Evolutionary conservation across 495 filamentous ascomycete genomes (phyloP).

Genomic region (Xylaria intraflava): DNA sequence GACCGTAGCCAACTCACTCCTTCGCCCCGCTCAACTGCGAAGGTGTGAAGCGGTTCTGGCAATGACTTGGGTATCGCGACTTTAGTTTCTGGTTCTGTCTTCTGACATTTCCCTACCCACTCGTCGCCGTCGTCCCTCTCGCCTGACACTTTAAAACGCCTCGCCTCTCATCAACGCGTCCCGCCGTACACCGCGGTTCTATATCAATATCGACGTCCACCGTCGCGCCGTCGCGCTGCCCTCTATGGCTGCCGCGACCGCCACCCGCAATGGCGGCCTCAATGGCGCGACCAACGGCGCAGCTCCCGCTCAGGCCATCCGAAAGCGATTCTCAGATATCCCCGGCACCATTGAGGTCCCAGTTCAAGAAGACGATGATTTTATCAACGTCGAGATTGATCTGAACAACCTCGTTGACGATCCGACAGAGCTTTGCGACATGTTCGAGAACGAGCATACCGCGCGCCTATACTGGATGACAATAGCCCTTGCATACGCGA

Average conservation of each 20-base stretch:
- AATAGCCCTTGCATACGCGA: conserved; percentile 93
- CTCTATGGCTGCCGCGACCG: conserved; percentile 20
- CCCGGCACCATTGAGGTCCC: conserved; percentile 86
- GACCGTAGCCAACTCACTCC: not conserved
- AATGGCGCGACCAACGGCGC: conserved; percentile 24
- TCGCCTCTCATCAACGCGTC: not conserved
- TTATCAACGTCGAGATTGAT: conserved; percentile 86
- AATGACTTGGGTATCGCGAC: not conserved
- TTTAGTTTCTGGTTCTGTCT: conserved; percentile 8
- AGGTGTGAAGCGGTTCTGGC: not conserved
- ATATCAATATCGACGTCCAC: not conserved
- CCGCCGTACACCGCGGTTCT: not conserved
- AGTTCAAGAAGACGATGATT: conserved; percentile 68
- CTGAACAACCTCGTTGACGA: conserved; percentile 87
- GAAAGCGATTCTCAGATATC: conserved; percentile 76
- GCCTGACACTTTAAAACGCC: not conserved
- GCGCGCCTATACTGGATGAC: conserved; percentile 90
- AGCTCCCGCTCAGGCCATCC: conserved; percentile 17
- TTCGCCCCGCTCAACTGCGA: not conserved
- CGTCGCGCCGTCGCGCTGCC: not conserved
- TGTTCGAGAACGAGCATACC: conserved; percentile 86
- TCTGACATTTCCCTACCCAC: conserved; percentile 6
- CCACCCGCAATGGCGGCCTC: conserved; percentile 26
- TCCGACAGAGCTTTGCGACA: conserved; percentile 87
- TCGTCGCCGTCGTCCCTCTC: not conserved